A percentile compares a stretch with the other conserved stretches of the same genome.
Evolutionary conservation across 148 eudicot species (phyloP).

Genomic region (Chenopodium berlandieri): DNA sequence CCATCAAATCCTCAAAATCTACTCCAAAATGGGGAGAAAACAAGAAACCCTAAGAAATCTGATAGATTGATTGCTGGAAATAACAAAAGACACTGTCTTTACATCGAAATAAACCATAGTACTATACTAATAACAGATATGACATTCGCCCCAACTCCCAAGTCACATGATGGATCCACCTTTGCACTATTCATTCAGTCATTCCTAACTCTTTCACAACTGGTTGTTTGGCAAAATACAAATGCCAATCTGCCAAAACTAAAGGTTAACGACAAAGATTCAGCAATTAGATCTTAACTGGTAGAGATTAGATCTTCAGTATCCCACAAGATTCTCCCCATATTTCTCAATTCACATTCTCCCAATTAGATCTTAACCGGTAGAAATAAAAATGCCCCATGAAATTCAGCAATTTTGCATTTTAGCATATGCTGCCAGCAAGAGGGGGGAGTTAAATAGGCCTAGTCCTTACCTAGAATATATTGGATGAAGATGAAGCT

Average conservation of each 20-base stretch:
- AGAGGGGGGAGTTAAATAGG: not conserved
- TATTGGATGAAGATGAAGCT: constrained; percentile 5
- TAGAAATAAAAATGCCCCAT: not conserved
- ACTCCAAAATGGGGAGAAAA: too few species aligned
- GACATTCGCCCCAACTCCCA: too few species aligned
- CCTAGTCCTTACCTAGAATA: not conserved
- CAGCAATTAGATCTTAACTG: too few species aligned
- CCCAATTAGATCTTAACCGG: not conserved
- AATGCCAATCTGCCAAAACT: not conserved
- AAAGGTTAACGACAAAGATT: not conserved
- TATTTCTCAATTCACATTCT: not conserved
- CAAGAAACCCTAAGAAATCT: too few species aligned
- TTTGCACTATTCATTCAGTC: too few species aligned
- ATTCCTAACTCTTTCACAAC: not conserved
- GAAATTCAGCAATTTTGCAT: not conserved
- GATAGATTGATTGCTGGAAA: not conserved
- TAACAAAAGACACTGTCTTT: not conserved
- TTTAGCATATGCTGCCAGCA: not conserved
- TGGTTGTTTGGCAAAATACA: not conserved
- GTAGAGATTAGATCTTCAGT: too few species aligned
- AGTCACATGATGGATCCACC: not conserved
- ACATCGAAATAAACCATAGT: not conserved
- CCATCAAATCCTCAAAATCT: too few species aligned
- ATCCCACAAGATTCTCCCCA: too few species aligned
- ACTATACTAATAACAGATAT: too few species aligned